Evolutionary conservation across 2,329 filamentous ascomycete species (phyloP), one percentile per base, ranked within the genome.

Genomic region (Coniella lustricola): DNA sequence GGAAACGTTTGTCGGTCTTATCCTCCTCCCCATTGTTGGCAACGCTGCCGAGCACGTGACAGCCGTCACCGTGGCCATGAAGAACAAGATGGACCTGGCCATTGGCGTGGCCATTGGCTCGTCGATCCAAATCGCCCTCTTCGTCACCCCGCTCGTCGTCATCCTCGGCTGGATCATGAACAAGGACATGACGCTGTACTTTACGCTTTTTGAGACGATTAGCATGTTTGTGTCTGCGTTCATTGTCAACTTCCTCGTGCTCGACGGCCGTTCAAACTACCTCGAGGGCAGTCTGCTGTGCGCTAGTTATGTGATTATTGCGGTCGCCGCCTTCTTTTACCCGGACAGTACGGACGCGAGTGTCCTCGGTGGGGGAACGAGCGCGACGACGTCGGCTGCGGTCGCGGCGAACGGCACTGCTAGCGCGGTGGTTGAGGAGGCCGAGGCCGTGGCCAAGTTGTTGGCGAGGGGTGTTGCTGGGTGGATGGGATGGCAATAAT

Each of bases 181-280:
- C 52, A 77, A 76, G 51, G 73, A 82, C n/a, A 86, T 87, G 82
- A 78, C 84, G 22, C 74, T 94, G 31, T 90, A 91, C 70, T 94
- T 94, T 65, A 88, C 88, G 52, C 76, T 89, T 42, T 95, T 94
- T 66, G 88, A 94, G 75, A 94, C 88, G 0, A 85, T 93, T 18
- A 87, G 85, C 49, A 77, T 94, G 59, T 94, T 94, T 65, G 81
- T 91, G 44, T 86, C 82, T 44, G 83, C 89, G 7, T 82, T 94
- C 55, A 89, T 94, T 54, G 87, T 91, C 66, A 93, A 91, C 67
- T 94, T 93, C 62, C 69, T 94, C 51, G 88, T 94, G 42, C 72
- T 91, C 52, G 89, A 94, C 60, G 88, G 88, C 10, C 78, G 89
- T 63, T 89, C 84, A 63, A 94, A 94, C 62, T 94, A 93, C 59